phyloP scores from a whole-genome alignment of 495 filamentous ascomycete genomes.

The Pyrenopolyporus hunteri region DNA sequence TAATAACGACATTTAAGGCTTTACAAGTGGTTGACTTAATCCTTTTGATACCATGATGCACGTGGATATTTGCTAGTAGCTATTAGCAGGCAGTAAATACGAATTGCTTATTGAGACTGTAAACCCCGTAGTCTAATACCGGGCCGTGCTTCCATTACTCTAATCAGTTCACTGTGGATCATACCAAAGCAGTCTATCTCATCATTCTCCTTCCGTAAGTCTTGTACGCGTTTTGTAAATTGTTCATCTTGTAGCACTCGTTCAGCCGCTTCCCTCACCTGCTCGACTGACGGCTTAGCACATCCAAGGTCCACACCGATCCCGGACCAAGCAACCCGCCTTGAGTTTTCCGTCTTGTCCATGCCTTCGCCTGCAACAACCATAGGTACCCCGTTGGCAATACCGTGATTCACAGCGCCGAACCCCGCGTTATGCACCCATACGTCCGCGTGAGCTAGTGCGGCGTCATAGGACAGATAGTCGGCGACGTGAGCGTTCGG shows the following conservation, averaged over 20 bases:
- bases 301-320: constrained; percentile 44
- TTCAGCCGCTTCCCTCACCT: constrained; percentile 38
- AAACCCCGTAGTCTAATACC: constrained; percentile 14
- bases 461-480: constrained; percentile 47
- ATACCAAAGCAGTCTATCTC: constrained; percentile 37
- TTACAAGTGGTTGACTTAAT: not conserved
- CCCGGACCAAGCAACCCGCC: constrained; percentile 44
- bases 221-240: constrained; percentile 15
- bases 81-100: constrained; percentile 2
- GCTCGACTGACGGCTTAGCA: constrained; percentile 26
- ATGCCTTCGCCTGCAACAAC: constrained; percentile 46
- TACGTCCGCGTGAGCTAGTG: constrained; percentile 44
- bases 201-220: constrained; percentile 35
- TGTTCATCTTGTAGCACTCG: constrained; percentile 29
- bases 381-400: constrained; percentile 49
- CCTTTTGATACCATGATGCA: constrained; percentile 10
- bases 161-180: constrained; percentile 36
- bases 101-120: not conserved
- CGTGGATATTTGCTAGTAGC: not conserved
- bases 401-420: constrained; percentile 47
- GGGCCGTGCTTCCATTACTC: constrained; percentile 17
- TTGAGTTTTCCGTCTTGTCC: constrained; percentile 47
- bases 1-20: not conserved
- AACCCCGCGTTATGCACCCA: constrained; percentile 51
- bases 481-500: constrained; percentile 42